Evolutionary conservation across 1,139 yeast genomes (phyloP), one percentile per base, ranked within the genome.

Genomic region (Ashbya aceris): DNA sequence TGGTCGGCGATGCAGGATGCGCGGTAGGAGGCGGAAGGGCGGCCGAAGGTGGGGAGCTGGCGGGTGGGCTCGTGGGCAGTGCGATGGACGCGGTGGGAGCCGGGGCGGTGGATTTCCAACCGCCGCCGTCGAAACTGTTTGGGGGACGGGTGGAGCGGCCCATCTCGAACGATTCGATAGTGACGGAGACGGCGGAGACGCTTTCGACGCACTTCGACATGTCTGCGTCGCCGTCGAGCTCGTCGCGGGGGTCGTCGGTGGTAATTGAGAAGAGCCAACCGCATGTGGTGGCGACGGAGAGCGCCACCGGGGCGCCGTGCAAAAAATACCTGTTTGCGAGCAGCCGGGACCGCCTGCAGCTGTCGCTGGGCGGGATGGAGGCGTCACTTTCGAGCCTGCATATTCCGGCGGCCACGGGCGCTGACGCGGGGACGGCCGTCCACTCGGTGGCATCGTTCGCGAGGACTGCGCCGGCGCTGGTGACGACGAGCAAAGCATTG

Each of bases 101-200:
- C 5, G 23, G 6, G 23, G 31, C 13, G 6, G 3, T 29, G 13
- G 31, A 12, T 6, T 29, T n/a, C 13, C 31, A 11, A 29, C 31
- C 13, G 31, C 13, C 31, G 11, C 31, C 31, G 31, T 12, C 31
- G 31, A 29, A 29, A 29, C 31, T 29, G 13, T 29, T 29, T 11
- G 31, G 5, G 31, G 31, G 23, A 17, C 23, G 44, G 36, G 40
- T 36, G 30, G 60, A 54, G 33, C 44, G 64, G 30, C 63, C 64
- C 2, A 49, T 58, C 8, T 60, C 63, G 3, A 53, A 59, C 40
- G 63, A 56, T 34, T 58, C 63, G 6, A 57, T 59, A 1, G 52
- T 54, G 8, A 58, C 63, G 8, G 52, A 49, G 17, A 50, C 56
- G 7, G 49, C 61, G 2, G 62, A 55, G 13, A 35, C 57, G 12